Percentiles rank a stretch among this genome's conserved stretches.
These are phyloP conservation scores for Nepenthes gracilis DNA, from an alignment of 148 eudicot genomes.

Conservation along the genomic window DNA sequence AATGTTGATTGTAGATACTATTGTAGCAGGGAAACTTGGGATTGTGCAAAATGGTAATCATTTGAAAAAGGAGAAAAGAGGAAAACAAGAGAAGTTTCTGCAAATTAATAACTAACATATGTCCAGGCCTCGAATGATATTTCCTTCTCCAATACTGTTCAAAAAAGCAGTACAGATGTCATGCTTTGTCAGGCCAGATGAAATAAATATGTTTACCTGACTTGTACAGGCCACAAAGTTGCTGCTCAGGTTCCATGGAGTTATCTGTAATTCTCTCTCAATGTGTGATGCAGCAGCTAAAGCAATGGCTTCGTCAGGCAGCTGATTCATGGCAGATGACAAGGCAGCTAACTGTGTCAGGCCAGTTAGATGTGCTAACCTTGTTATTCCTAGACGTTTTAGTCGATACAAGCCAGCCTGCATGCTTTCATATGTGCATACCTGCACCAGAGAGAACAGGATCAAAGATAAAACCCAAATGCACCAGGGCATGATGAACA, in stretches of 20 bases:
- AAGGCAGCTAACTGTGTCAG: slow-evolving; percentile 33
- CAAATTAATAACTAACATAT: no score
- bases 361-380: slow-evolving; percentile 56
- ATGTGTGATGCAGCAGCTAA: slow-evolving; percentile 97
- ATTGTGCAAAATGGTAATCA: no score
- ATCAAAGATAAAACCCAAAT: no score
- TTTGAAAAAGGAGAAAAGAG: no score
- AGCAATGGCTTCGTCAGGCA: slow-evolving; percentile 92
- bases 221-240: slow-evolving; percentile 94
- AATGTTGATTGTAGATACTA: no score
- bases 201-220: slow-evolving; percentile 37
- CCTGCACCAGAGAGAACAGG: slow-evolving; percentile 23
- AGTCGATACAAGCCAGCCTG: slow-evolving; percentile 84
- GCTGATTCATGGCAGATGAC: slow-evolving; percentile 91
- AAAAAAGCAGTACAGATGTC: background rate
- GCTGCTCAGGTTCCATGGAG: slow-evolving; percentile 95
- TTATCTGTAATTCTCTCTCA: slow-evolving; percentile 93
- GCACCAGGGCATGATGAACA: no score
- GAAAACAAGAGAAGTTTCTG: no score
- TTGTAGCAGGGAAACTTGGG: no score
- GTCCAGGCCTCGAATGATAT: no score
- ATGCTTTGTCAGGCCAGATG: background rate
- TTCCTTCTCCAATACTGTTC: no score
- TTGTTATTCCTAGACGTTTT: slow-evolving; percentile 79
- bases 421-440: slow-evolving; percentile 95